Conservation (phyloP, 495 filamentous ascomycete genomes). For the Aspergillus conjunctus region DNA sequence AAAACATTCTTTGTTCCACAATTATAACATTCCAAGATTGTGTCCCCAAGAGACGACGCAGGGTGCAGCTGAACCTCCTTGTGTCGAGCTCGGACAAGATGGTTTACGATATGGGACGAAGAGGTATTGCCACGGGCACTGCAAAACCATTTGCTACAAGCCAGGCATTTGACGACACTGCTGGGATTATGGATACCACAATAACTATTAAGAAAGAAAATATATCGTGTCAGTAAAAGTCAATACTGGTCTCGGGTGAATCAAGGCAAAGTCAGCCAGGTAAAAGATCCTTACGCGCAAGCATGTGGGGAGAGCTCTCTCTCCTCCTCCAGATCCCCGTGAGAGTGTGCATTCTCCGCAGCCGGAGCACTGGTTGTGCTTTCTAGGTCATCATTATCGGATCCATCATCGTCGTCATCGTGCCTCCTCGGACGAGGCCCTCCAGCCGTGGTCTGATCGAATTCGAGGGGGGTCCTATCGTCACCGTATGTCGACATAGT, state of each 20-base stretch:
- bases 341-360: constrained; percentile 66
- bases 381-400: constrained; percentile 85
- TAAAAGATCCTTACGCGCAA: constrained; percentile 74
- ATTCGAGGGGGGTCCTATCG: constrained; percentile 66
- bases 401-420: constrained; percentile 84
- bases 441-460: constrained; percentile 68
- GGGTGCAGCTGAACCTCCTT: constrained; percentile 99
- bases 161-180: constrained; percentile 93
- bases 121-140: constrained; percentile 95
- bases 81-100: constrained; percentile 94
- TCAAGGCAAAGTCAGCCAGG: neutral
- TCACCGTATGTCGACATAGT: constrained; percentile 71
- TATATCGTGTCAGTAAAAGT: constrained; percentile 21
- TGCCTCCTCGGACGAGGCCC: constrained; percentile 69
- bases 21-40: constrained; percentile 97
- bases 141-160: constrained; percentile 99
- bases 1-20: constrained; percentile 99
- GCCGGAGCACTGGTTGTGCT: constrained; percentile 86
- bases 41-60: constrained; percentile 92
- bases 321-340: constrained; percentile 74
- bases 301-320: constrained; percentile 93
- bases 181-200: constrained; percentile 96
- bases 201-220: constrained; percentile 60
- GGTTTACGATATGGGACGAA: constrained; percentile 97
- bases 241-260: neutral